Conservation (phyloP, 1,284 basidiomycete genomes). For the Ganoderma boninense region DNA sequence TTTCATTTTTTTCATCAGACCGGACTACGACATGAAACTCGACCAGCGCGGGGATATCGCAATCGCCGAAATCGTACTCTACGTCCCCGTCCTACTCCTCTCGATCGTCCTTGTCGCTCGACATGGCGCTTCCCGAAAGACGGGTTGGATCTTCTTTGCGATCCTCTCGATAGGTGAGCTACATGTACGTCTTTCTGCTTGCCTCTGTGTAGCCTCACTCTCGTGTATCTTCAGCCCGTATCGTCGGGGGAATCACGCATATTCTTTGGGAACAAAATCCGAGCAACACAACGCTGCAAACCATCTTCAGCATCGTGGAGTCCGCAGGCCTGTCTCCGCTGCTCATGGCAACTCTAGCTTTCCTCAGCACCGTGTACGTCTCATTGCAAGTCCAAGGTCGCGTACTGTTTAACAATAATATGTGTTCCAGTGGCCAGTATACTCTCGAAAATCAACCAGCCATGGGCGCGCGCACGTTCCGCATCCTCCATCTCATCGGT, state of each 20-base stretch:
- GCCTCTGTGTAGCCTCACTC: neutral
- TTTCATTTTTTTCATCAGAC: neutral
- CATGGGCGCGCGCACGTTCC: slow-evolving; percentile 20
- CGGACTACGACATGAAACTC: slow-evolving; percentile 11
- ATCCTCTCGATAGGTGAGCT: slow-evolving; percentile 11
- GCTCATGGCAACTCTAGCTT: slow-evolving; percentile 62
- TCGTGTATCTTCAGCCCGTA: slow-evolving; percentile 52
- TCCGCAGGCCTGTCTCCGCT: slow-evolving; percentile 61
- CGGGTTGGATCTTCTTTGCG: slow-evolving; percentile 27
- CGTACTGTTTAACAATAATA: neutral
- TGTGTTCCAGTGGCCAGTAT: slow-evolving; percentile 32
- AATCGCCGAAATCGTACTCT: slow-evolving; percentile 25
- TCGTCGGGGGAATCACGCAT: slow-evolving; percentile 62
- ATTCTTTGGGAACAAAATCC: slow-evolving; percentile 57
- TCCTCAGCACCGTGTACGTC: slow-evolving; percentile 68
- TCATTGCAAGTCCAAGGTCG: slow-evolving; percentile 8
- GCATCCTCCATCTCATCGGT: slow-evolving; percentile 46
- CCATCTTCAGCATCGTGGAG: slow-evolving; percentile 61
- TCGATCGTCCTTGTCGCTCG: slow-evolving; percentile 17
- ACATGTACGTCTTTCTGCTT: neutral
- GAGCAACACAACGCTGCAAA: slow-evolving; percentile 51
- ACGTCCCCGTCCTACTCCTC: slow-evolving; percentile 25
- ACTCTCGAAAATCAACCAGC: slow-evolving; percentile 27
- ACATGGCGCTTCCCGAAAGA: slow-evolving; percentile 22
- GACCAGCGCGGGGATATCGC: slow-evolving; percentile 29